A percentile compares a stretch with the other conserved stretches of the same genome.
phyloP scores from a whole-genome alignment of 2,329 filamentous ascomycete genomes.

The Dryadomyces quercus-mongolicae region DNA sequence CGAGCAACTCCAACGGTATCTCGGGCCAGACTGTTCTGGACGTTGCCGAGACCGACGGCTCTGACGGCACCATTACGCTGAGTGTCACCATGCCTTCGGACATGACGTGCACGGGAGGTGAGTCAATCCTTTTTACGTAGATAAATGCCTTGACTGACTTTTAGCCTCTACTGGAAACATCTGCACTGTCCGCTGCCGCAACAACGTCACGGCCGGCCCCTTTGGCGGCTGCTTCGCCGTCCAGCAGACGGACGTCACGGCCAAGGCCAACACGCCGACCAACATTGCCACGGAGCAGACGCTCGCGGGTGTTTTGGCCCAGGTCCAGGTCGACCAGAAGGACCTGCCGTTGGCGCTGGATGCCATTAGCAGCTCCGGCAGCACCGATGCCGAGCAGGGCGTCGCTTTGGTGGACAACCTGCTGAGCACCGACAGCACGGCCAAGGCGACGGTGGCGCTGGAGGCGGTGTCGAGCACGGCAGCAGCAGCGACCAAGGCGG shows the following conservation, averaged over 20 bases:
- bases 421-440: slow-evolving; percentile 12
- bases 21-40: slow-evolving; percentile 25
- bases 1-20: slow-evolving; percentile 29
- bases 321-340: slow-evolving; percentile 36
- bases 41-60: slow-evolving; percentile 29
- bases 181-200: slow-evolving; percentile 48
- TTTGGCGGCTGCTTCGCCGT: slow-evolving; percentile 43
- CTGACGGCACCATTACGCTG: slow-evolving; percentile 37
- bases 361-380: slow-evolving; percentile 27
- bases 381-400: slow-evolving; percentile 17
- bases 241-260: slow-evolving; percentile 34
- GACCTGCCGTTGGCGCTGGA: slow-evolving; percentile 37
- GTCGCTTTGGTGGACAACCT: slow-evolving; percentile 21
- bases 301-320: slow-evolving; percentile 29
- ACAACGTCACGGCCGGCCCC: slow-evolving; percentile 30
- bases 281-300: slow-evolving; percentile 33
- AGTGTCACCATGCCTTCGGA: slow-evolving; percentile 37
- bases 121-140: slow-evolving; percentile 12
- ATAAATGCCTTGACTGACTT: neutral
- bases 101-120: slow-evolving; percentile 37
- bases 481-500: neutral
- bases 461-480: neutral
- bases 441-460: neutral
- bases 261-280: slow-evolving; percentile 29
- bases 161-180: slow-evolving; percentile 43